Conservation (phyloP, 1,139 yeast species). For the Pichia sp. region DNA sequence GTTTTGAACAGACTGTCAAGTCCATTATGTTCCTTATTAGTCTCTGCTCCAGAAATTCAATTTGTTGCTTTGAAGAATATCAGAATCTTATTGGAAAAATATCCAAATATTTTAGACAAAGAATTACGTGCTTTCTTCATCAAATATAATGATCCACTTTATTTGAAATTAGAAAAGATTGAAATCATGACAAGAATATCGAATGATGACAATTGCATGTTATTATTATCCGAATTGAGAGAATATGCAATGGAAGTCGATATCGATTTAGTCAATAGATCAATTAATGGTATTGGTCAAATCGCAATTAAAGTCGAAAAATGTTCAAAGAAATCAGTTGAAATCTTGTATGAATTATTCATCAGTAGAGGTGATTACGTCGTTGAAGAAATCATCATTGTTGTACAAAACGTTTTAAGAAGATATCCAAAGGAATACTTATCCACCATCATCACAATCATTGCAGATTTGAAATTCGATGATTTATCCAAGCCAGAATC, state of each 20-base stretch:
- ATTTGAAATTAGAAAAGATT: conserved; percentile 87
- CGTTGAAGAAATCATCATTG: conserved; percentile 76
- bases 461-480: conserved; percentile 52
- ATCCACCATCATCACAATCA: conserved; percentile 67
- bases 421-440: conserved; percentile 69
- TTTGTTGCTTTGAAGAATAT: conserved; percentile 93
- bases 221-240: conserved; percentile 78
- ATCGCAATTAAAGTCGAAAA: conserved; percentile 78
- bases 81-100: conserved; percentile 83
- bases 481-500: conserved; percentile 63
- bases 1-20: conserved; percentile 79
- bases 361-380: conserved; percentile 78
- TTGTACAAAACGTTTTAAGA: conserved; percentile 76
- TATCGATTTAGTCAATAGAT: conserved; percentile 78
- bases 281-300: conserved; percentile 84
- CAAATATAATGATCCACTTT: conserved; percentile 92
- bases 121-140: conserved; percentile 91
- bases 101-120: conserved; percentile 73
- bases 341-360: conserved; percentile 68
- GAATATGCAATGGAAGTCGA: conserved; percentile 97
- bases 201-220: conserved; percentile 62
- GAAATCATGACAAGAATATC: conserved; percentile 89
- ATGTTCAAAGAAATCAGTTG: conserved; percentile 67
- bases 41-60: conserved; percentile 92
- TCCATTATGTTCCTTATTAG: conserved; percentile 85